These are phyloP conservation scores for Neonectria coccinea DNA, from an alignment of 2,329 filamentous ascomycete genomes.

Conservation along the genomic window DNA sequence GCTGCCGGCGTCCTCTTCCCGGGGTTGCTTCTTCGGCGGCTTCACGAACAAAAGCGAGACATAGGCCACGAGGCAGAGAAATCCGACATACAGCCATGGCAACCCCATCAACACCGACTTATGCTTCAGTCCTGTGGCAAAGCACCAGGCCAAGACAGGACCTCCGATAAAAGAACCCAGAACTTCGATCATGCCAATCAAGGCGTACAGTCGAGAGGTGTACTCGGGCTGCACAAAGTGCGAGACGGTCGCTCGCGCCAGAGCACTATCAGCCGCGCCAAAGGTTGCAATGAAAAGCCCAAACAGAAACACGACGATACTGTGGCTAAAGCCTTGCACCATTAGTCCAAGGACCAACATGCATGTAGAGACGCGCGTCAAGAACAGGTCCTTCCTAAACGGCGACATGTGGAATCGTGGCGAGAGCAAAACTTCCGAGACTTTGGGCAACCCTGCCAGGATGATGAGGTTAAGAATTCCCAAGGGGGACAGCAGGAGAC, in stretches of 20 bases:
- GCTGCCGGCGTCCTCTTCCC: conserved; percentile 28
- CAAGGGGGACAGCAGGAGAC: conserved; percentile 55
- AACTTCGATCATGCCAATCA: conserved; percentile 56
- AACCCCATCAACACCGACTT: conserved; percentile 54
- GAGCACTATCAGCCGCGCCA: conserved; percentile 53
- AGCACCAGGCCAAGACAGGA: conserved; percentile 54
- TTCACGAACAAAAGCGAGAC: conserved; percentile 49
- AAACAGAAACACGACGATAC: conserved; percentile 50
- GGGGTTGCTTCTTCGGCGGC: conserved; percentile 45
- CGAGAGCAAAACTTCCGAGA: conserved; percentile 50
- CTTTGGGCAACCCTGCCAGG: conserved; percentile 51
- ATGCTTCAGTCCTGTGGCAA: conserved; percentile 51
- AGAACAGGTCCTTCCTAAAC: conserved; percentile 53
- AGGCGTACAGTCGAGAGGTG: conserved; percentile 56
- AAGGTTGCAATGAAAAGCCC: conserved; percentile 54
- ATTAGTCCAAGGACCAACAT: conserved; percentile 50
- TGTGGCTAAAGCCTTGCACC: conserved; percentile 51
- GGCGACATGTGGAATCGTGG: conserved; percentile 49
- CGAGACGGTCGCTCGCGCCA: conserved; percentile 55
- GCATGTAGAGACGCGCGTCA: conserved; percentile 50
- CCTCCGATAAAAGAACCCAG: conserved; percentile 55
- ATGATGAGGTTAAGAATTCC: conserved; percentile 55
- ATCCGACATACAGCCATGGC: conserved; percentile 55
- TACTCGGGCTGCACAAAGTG: conserved; percentile 53
- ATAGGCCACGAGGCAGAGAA: conserved; percentile 46